A percentile compares a stretch with the other conserved stretches of the same genome.
phyloP scores from a whole-genome alignment of 139 green algal genomes.

The Picochlorum sp. region DNA sequence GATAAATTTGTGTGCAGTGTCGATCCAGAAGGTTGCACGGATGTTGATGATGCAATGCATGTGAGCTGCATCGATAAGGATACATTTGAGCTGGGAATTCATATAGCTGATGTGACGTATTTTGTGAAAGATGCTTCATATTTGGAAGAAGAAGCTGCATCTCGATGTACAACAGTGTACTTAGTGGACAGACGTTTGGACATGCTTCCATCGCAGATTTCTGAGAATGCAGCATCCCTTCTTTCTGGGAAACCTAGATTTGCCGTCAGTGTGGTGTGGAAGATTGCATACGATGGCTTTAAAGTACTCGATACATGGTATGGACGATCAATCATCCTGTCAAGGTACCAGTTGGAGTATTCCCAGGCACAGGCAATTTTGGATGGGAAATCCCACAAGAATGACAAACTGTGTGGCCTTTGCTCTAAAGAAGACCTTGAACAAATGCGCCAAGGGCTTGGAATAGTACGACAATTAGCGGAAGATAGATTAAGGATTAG shows the following conservation, averaged over 20 bases:
- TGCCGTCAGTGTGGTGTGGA: conserved; percentile 82
- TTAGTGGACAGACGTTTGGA: conserved; percentile 59
- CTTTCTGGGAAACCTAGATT: conserved; percentile 70
- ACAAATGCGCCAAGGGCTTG: conserved; percentile 51
- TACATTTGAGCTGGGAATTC: conserved; percentile 60
- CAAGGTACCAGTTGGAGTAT: conserved; percentile 86
- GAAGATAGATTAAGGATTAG: conserved; percentile 32
- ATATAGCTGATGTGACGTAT: conserved; percentile 84
- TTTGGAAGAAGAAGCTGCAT: conserved; percentile 70
- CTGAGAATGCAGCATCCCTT: conserved; percentile 78
- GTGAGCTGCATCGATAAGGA: conserved; percentile 31
- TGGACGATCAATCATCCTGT: conserved; percentile 69
- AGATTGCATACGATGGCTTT: conserved; percentile 45
- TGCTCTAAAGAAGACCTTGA: conserved; percentile 48
- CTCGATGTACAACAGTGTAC: conserved; percentile 50
- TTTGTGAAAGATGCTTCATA: conserved; percentile 59
- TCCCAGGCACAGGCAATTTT: conserved; percentile 77
- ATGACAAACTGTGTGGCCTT: conserved; percentile 24
- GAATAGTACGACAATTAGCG: conserved; percentile 59
- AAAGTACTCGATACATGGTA: conserved; percentile 42
- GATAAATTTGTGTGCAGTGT: conserved; percentile 64
- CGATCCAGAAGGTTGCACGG: conserved; percentile 66
- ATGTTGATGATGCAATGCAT: conserved; percentile 80
- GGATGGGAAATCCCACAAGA: conserved; percentile 32
- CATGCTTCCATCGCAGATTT: conserved; percentile 82